phyloP scores from a whole-genome alignment of 1,139 yeast species.

The Candida buenavistaensis region DNA sequence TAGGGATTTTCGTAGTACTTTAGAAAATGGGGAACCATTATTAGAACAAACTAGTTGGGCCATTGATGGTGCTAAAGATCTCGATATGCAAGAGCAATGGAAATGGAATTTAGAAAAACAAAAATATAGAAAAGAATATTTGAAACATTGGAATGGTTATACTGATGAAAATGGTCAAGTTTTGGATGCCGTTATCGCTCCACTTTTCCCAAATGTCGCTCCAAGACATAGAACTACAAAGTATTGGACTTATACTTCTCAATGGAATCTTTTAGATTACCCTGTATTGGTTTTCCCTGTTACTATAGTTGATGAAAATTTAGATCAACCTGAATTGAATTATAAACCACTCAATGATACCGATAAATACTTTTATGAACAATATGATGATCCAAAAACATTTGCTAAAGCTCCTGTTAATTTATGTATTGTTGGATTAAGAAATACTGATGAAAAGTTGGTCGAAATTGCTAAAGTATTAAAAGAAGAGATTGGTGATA shows the following conservation, averaged over 20 bases:
- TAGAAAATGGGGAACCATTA: conserved; percentile 21
- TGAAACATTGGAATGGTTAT: conserved; percentile 19
- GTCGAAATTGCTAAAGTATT: conserved; percentile 17
- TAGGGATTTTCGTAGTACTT: conserved; percentile 19
- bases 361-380: conserved; percentile 16
- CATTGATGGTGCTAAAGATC: conserved; percentile 15
- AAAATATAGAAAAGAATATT: conserved; percentile 20
- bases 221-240: conserved; percentile 21
- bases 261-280: conserved; percentile 25
- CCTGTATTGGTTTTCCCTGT: conserved; percentile 24
- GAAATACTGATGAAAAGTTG: conserved; percentile 21
- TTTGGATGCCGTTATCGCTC: conserved; percentile 22
- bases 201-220: conserved; percentile 23
- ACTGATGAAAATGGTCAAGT: conserved; percentile 35
- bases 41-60: conserved; percentile 22
- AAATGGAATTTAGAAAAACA: conserved; percentile 22
- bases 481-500: conserved; percentile 9
- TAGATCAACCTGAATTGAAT: conserved; percentile 14
- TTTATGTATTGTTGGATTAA: conserved; percentile 19
- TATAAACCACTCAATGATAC: conserved; percentile 14
- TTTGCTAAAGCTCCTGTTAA: conserved; percentile 20
- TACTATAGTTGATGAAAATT: conserved; percentile 17
- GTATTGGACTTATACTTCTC: conserved; percentile 24
- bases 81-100: conserved; percentile 19
- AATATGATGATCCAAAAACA: conserved; percentile 17